phyloP scores from a whole-genome alignment of 208 protist species.

The Crithidia expoeki region DNA sequence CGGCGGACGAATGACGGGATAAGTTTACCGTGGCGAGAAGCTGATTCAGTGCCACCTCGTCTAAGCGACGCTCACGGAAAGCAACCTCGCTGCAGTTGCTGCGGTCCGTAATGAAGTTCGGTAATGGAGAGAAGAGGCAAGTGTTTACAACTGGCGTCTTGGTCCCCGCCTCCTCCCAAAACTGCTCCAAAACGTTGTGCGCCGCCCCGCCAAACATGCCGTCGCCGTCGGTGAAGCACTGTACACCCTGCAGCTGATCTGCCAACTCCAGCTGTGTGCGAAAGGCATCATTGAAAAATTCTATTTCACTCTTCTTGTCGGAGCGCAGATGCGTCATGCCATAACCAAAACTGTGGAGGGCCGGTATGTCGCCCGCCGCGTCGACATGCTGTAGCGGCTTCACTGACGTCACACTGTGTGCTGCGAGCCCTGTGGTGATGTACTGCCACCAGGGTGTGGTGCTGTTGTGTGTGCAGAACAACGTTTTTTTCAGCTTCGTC shows the following conservation, averaged over 20 bases:
- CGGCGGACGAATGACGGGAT: conserved; percentile 45
- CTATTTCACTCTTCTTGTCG: conserved; percentile 34
- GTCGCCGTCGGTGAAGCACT: conserved; percentile 81
- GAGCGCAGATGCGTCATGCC: conserved; percentile 45
- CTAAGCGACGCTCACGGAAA: conserved; percentile 62
- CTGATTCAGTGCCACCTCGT: conserved; percentile 68
- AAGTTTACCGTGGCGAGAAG: conserved; percentile 68
- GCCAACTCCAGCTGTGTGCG: conserved; percentile 67
- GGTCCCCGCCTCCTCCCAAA: conserved; percentile 69
- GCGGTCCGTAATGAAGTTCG: conserved; percentile 33
- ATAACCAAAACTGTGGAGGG: conserved; percentile 80
- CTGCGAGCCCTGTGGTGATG: conserved; percentile 69
- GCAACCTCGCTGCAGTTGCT: conserved; percentile 28
- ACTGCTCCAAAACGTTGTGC: conserved; percentile 63
- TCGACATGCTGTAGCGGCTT: conserved; percentile 56
- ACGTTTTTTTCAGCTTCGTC: conserved; percentile 15
- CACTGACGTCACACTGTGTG: conserved; percentile 51
- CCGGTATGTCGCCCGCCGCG: conserved; percentile 50
- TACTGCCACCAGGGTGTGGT: conserved; percentile 84
- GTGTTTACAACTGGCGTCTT: conserved; percentile 62
- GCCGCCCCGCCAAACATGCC: conserved; percentile 76
- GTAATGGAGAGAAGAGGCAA: conserved; percentile 56
- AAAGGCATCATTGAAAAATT: conserved; percentile 40
- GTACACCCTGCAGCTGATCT: conserved; percentile 70
- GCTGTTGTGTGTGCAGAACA: conserved; percentile 58